These are phyloP conservation scores for Rhizophagus clarus DNA, from an alignment of 192 early-diverging fungal species.

Conservation along the genomic window DNA sequence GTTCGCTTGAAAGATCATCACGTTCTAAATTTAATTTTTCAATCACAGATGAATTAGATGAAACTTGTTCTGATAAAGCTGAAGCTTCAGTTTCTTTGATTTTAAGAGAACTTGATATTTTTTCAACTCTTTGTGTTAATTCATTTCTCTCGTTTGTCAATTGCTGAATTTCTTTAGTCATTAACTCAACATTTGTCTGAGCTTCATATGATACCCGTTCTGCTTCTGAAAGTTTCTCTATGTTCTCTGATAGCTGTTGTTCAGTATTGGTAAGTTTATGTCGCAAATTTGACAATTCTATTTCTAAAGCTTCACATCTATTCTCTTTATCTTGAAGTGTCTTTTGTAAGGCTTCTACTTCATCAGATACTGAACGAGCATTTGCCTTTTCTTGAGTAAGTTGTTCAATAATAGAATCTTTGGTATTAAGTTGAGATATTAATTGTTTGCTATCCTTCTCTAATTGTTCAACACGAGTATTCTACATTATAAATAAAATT, in stretches of 20 bases:
- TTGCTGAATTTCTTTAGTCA: background rate
- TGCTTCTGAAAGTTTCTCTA: background rate
- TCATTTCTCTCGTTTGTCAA: background rate
- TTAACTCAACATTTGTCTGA: conserved; percentile 4
- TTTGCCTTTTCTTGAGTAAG: conserved; percentile 28
- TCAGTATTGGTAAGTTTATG: conserved; percentile 20
- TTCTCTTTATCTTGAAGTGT: conserved; percentile 31
- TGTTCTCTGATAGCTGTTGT: conserved; percentile 13
- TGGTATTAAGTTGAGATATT: conserved; percentile 13
- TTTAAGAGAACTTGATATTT: background rate
- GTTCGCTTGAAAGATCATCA: conserved; percentile 12
- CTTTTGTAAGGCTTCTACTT: conserved; percentile 28
- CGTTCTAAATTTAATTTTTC: conserved; percentile 14
- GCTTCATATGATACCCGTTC: conserved; percentile 12
- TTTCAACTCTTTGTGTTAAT: conserved; percentile 1
- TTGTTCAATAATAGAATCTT: conserved; percentile 34
- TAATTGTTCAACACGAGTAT: conserved; percentile 13
- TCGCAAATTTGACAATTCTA: conserved; percentile 31
- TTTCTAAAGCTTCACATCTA: conserved; percentile 33
- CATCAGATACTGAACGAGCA: conserved; percentile 22
- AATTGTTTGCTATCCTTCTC: conserved; percentile 23
- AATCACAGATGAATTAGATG: background rate
- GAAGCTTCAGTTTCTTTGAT: background rate
- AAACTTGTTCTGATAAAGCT: background rate
- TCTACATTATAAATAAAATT: background rate